Conservation (phyloP, 2,329 filamentous ascomycete genomes). For the Epichloe hybrida region DNA sequence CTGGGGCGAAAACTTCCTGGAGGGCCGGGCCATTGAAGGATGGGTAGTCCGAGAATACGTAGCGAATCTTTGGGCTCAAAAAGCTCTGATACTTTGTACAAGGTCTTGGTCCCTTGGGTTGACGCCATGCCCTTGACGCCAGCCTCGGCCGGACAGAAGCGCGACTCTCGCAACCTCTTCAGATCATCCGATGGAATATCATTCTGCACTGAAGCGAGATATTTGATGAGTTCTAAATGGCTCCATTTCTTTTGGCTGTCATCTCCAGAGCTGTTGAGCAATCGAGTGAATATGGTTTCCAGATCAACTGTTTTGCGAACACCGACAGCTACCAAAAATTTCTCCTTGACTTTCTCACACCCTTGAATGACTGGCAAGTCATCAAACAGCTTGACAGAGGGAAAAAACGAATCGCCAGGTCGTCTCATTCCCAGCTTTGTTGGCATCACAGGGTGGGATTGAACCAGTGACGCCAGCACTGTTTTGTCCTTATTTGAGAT, state of each 20-base stretch:
- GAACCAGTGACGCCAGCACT: slow-evolving; percentile 50
- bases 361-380: slow-evolving; percentile 73
- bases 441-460: slow-evolving; percentile 63
- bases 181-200: slow-evolving; percentile 82
- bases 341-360: slow-evolving; percentile 75
- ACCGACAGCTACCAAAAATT: slow-evolving; percentile 68
- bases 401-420: slow-evolving; percentile 79
- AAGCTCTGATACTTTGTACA: slow-evolving; percentile 65
- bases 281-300: slow-evolving; percentile 79
- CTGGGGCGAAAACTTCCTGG: slow-evolving; percentile 47
- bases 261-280: slow-evolving; percentile 50
- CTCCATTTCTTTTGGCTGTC: slow-evolving; percentile 61
- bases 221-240: slow-evolving; percentile 88
- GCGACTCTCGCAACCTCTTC: slow-evolving; percentile 60
- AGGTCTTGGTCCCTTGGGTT: slow-evolving; percentile 33
- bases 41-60: slow-evolving; percentile 55
- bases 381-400: slow-evolving; percentile 86
- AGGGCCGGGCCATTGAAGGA: slow-evolving; percentile 68
- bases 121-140: slow-evolving; percentile 41
- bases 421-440: slow-evolving; percentile 83
- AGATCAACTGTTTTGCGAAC: slow-evolving; percentile 91
- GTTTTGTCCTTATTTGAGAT: slow-evolving; percentile 53
- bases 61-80: slow-evolving; percentile 66
- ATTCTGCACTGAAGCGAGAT: slow-evolving; percentile 74
- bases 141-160: slow-evolving; percentile 69